Percentiles rank a stretch among this genome's conserved stretches.
These are phyloP conservation scores for Catharanthus roseus DNA, from an alignment of 257 asterid genomes.

Conservation along the genomic window DNA sequence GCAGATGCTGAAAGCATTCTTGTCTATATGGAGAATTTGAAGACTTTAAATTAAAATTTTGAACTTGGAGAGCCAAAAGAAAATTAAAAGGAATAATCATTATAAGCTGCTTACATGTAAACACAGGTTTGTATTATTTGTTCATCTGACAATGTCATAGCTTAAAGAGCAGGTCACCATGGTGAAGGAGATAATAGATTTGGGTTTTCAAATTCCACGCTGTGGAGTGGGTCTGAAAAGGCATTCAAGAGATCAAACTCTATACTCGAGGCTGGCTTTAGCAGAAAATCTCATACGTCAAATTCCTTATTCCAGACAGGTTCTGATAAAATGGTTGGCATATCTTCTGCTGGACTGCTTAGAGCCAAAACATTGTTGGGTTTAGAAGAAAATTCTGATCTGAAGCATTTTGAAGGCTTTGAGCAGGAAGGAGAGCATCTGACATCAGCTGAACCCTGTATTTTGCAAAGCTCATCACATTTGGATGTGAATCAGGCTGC, in stretches of 20 bases:
- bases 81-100: background rate
- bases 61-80: background rate
- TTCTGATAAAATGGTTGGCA: constrained; percentile 68
- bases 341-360: constrained; percentile 70
- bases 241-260: constrained; percentile 36
- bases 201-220: constrained; percentile 45
- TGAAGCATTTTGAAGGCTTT: constrained; percentile 28
- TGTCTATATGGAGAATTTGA: background rate
- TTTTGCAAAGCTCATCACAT: constrained; percentile 28
- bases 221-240: constrained; percentile 57
- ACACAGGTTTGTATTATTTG: background rate
- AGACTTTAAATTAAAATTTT: background rate
- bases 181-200: constrained; percentile 33
- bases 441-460: constrained; percentile 25
- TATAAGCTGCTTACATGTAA: background rate
- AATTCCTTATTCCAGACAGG: constrained; percentile 38
- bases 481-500: constrained; percentile 15
- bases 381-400: constrained; percentile 41
- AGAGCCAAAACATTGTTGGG: constrained; percentile 77
- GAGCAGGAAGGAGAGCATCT: constrained; percentile 30
- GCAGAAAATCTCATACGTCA: constrained; percentile 12
- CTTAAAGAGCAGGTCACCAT: constrained; percentile 38
- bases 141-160: background rate
- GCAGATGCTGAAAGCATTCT: background rate
- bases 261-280: constrained; percentile 6